Evolutionary conservation across 2,329 filamentous ascomycete genomes (phyloP).

Genomic region (Aureobasidium lini): DNA sequence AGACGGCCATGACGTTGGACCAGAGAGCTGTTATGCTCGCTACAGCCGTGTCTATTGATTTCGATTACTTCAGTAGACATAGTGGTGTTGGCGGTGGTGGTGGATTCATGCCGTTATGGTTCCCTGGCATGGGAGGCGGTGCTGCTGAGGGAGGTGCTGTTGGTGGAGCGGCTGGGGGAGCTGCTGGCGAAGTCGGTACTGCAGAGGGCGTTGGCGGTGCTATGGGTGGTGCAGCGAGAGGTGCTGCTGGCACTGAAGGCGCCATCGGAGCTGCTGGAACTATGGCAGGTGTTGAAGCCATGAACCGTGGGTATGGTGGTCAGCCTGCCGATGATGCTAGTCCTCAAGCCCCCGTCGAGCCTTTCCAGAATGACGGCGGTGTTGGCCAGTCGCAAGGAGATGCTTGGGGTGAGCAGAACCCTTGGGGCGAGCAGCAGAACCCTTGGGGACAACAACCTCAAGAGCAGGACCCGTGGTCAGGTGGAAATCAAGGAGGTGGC

Average conservation of each 20-base stretch:
- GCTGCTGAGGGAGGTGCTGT: slow-evolving; percentile 32
- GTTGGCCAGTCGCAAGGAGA: slow-evolving; percentile 11
- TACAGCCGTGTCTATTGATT: slow-evolving; percentile 57
- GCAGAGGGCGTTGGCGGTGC: slow-evolving; percentile 30
- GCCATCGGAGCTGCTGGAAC: slow-evolving; percentile 35
- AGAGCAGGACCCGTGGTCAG: slow-evolving; percentile 20
- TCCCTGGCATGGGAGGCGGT: slow-evolving; percentile 34
- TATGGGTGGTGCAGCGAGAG: slow-evolving; percentile 25
- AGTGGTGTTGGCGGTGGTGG: slow-evolving; percentile 38
- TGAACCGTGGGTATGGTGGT: slow-evolving; percentile 38
- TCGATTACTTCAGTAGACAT: slow-evolving; percentile 60
- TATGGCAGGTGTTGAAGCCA: slow-evolving; percentile 54
- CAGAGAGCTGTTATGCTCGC: slow-evolving; percentile 60
- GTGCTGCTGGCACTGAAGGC: slow-evolving; percentile 25
- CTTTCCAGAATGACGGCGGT: slow-evolving; percentile 19
- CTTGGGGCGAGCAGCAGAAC: slow-evolving; percentile 7
- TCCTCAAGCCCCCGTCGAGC: slow-evolving; percentile 24
- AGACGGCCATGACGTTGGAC: slow-evolving; percentile 54
- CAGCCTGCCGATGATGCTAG: slow-evolving; percentile 26
- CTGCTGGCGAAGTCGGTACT: slow-evolving; percentile 18
- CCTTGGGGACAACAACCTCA: background rate
- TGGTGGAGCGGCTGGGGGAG: slow-evolving; percentile 31
- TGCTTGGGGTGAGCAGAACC: slow-evolving; percentile 11
- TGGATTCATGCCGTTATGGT: slow-evolving; percentile 47
- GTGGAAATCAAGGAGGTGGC: slow-evolving; percentile 5